Base-by-base conservation (phyloP, 139 green algal species). In the Coelastrella sp. region DNA sequence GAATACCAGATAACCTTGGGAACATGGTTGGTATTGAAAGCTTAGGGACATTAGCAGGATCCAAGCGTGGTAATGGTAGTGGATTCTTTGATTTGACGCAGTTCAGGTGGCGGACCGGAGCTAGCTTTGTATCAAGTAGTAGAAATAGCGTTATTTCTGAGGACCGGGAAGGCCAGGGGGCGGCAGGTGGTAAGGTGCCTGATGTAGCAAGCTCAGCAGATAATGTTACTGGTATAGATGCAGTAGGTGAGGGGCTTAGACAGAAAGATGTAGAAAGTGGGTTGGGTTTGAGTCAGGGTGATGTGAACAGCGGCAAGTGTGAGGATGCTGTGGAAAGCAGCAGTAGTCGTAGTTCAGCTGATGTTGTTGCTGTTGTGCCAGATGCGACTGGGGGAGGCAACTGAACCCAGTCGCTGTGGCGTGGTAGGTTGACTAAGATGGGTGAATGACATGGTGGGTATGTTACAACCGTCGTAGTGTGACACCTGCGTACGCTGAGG, bases 41-140 rank as follows among this genome's bases (percentile, higher is more conserved):
- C n/a, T n/a, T n/a, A n/a, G n/a, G n/a, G n/a, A n/a, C 82, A 4
- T 14, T 56, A 19, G 56, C 10, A 66, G 23, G 58, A n/a, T 57
- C 73, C 57, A 56, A 47, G n/a, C 2, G 54, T 58, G 71, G 47
- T 54, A 54, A 14, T n/a, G 68, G 13, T 61, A 64, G 78, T 5
- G 57, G 76, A 17, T 91, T 88, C 65, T 82, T 91, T 66, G 87
- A 91, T 22, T 17, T 91, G 32, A 32, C 87, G 2, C 79, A 87
- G 20, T 65, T 91, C 17, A 68, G 79, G 20, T 91, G 87, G 87
- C 71, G 87, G 17, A 64, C 75, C 0, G 73, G 47, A 23, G 56
- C 73, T 0, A 73, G 73, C 73, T 71, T 80, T 54, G 47, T 56
- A 10, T 54, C 22, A n/a, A 13, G 20, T 7, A 80, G 84, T 10